phyloP scores from a whole-genome alignment of 768 basidiomycete genomes.

The Nidula microcarpa region DNA sequence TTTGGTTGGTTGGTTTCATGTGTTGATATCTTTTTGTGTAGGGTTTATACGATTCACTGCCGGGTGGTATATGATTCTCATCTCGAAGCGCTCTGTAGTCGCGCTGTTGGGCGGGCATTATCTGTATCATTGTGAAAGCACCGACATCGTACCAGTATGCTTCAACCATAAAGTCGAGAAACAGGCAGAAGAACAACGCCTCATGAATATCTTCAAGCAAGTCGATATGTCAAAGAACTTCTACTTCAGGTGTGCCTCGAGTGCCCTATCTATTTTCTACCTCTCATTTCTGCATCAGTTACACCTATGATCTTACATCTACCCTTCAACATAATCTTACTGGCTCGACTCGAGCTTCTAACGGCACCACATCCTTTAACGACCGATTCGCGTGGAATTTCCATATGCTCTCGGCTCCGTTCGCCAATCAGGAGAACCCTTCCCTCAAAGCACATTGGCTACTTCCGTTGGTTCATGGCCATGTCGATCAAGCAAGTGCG shows the following conservation, averaged over 20 bases:
- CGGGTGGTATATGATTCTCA: slow-evolving; percentile 92
- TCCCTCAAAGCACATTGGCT: slow-evolving; percentile 74
- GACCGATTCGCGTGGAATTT: slow-evolving; percentile 96
- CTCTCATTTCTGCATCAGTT: slow-evolving; percentile 40
- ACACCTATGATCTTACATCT: slow-evolving; percentile 97
- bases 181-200: slow-evolving; percentile 82
- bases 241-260: slow-evolving; percentile 76
- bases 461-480: slow-evolving; percentile 89
- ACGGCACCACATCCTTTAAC: slow-evolving; percentile 66
- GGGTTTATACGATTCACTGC: slow-evolving; percentile 94
- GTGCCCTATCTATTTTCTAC: not conserved
- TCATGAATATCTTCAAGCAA: slow-evolving; percentile 90
- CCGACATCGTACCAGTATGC: slow-evolving; percentile 76
- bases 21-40: slow-evolving; percentile 16
- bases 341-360: slow-evolving; percentile 38
- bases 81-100: slow-evolving; percentile 88
- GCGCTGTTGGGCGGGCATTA: slow-evolving; percentile 95
- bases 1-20: not conserved
- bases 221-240: slow-evolving; percentile 99
- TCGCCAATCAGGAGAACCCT: slow-evolving; percentile 36
- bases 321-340: slow-evolving; percentile 91
- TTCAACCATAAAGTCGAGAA: slow-evolving; percentile 84
- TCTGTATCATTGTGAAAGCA: slow-evolving; percentile 92
- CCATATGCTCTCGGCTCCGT: slow-evolving; percentile 74
- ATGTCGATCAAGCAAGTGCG: slow-evolving; percentile 95